Evolutionary conservation across 179 eudicot genomes (phyloP).

Genomic region (Patellifolia procumbens): DNA sequence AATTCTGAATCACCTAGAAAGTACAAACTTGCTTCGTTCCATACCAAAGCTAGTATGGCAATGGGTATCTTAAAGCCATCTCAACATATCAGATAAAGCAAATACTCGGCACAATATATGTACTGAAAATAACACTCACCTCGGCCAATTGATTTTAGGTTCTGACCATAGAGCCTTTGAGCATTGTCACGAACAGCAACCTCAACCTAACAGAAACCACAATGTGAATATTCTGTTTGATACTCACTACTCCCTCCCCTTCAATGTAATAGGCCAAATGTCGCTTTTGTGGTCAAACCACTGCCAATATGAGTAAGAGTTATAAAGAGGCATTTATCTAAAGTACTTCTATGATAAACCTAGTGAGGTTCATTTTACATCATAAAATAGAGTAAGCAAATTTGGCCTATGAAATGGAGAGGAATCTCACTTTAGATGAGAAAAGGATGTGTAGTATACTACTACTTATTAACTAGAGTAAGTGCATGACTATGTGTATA

Average conservation of each 20-base stretch:
- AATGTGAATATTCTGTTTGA: slow-evolving; percentile 2
- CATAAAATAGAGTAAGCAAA: no score
- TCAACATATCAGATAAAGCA: not conserved
- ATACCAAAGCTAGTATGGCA: not conserved
- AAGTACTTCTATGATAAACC: no score
- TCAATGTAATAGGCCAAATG: slow-evolving; percentile 4
- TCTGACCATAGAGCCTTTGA: slow-evolving; percentile 75
- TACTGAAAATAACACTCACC: slow-evolving; percentile 43
- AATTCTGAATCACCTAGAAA: not conserved
- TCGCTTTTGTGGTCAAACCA: not conserved
- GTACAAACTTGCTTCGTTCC: not conserved
- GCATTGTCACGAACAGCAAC: slow-evolving; percentile 98
- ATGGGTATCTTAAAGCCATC: not conserved
- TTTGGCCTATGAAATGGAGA: not conserved
- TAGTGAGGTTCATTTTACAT: no score
- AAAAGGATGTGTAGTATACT: no score
- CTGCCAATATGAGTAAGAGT: no score
- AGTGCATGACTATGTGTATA: no score
- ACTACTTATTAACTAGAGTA: no score
- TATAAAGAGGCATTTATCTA: not conserved
- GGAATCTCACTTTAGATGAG: no score
- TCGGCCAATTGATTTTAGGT: slow-evolving; percentile 61
- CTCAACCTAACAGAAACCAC: slow-evolving; percentile 64
- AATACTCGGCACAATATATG: slow-evolving; percentile 3
- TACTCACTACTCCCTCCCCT: not conserved